A percentile compares a stretch with the other conserved stretches of the same genome.
These are phyloP conservation scores for Yueomyces sinensis DNA, from an alignment of 805 yeast genomes.

Conservation along the genomic window DNA sequence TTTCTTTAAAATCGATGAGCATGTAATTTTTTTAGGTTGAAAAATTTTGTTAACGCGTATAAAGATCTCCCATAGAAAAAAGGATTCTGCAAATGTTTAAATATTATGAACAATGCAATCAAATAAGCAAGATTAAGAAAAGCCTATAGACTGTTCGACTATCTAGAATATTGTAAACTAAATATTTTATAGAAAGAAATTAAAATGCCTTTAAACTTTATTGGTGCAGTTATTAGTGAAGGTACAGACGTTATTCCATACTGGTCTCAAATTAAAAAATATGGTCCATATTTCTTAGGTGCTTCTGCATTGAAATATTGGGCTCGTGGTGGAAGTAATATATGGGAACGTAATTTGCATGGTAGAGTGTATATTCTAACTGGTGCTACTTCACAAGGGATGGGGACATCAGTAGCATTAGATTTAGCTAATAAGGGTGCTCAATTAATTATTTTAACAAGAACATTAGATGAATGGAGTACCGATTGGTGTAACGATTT, in stretches of 20 bases:
- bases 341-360: constrained; percentile 88
- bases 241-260: constrained; percentile 73
- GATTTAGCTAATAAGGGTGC: constrained; percentile 79
- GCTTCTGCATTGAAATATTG: constrained; percentile 49
- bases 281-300: constrained; percentile 41
- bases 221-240: constrained; percentile 53
- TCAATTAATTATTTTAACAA: constrained; percentile 61
- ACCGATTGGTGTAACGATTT: constrained; percentile 69
- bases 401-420: constrained; percentile 64
- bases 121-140: no score
- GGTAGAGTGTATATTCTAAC: constrained; percentile 75
- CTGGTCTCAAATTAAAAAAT: constrained; percentile 42
- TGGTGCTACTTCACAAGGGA: constrained; percentile 84
- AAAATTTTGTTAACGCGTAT: no score
- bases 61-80: no score
- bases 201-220: constrained; percentile 83
- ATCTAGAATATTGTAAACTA: no score
- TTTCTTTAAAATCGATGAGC: no score
- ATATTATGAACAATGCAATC: no score
- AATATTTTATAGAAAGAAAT: no score
- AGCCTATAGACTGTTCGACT: no score
- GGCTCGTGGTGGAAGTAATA: constrained; percentile 67
- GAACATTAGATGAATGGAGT: constrained; percentile 62
- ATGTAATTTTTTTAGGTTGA: no score
- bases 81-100: no score